Conservation (phyloP, 2,329 filamentous ascomycete genomes). For the Cryphonectria japonica region DNA sequence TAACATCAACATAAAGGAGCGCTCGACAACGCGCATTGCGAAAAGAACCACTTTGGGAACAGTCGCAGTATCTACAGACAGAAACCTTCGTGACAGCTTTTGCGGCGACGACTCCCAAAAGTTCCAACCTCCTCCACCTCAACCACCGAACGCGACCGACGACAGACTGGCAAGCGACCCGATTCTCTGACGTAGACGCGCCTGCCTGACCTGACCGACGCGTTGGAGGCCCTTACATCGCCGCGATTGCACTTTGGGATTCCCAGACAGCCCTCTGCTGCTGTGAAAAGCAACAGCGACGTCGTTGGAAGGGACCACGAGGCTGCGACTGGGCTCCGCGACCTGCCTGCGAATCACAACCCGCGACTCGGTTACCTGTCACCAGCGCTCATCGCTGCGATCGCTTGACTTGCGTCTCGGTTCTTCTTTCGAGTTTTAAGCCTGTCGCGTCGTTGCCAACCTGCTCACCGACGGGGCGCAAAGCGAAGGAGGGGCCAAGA, state of each 20-base stretch:
- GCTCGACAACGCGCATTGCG: neutral
- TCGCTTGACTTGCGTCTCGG: slow-evolving; percentile 5
- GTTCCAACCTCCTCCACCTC: neutral
- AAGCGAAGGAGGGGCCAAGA: slow-evolving; percentile 11
- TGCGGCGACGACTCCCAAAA: neutral
- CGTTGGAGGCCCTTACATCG: neutral
- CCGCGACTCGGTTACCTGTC: neutral
- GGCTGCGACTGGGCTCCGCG: slow-evolving; percentile 14
- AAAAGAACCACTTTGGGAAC: neutral
- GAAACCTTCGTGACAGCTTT: neutral
- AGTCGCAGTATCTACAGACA: neutral
- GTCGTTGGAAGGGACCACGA: neutral
- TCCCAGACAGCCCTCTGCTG: neutral
- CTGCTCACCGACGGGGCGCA: neutral
- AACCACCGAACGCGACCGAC: slow-evolving; percentile 11
- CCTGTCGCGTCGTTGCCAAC: neutral
- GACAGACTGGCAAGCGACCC: neutral
- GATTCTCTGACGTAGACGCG: neutral
- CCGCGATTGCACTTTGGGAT: neutral
- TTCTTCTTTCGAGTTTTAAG: neutral
- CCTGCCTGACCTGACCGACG: neutral
- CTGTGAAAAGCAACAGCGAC: neutral
- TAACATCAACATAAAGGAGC: neutral
- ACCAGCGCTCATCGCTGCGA: slow-evolving; percentile 14
- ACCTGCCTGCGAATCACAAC: slow-evolving; percentile 7